Conservation (phyloP, 176 grass and related monocot species). For the Rhynchospora pubera region DNA sequence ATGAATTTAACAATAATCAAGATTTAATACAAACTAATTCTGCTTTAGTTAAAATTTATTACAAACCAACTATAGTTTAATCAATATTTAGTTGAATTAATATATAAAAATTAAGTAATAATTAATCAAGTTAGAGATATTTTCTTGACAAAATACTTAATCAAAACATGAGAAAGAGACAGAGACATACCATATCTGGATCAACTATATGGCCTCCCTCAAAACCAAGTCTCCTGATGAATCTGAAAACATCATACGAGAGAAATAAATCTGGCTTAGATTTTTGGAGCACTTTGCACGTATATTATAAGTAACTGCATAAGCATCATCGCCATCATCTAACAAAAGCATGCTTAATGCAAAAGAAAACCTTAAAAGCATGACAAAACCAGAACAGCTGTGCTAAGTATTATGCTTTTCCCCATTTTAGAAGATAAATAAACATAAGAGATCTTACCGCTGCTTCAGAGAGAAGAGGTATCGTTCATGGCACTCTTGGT, state of each 20-base stretch:
- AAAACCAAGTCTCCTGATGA: constrained; percentile 87
- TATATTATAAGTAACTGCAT: constrained; percentile 1
- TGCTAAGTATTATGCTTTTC: background rate
- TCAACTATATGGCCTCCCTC: constrained; percentile 95
- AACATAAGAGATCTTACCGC: constrained; percentile 41
- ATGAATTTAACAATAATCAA: no score
- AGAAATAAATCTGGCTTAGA: constrained; percentile 4
- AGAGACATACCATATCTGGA: constrained; percentile 63
- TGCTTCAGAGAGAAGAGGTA: constrained; percentile 96
- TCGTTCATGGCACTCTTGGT: constrained; percentile 92
- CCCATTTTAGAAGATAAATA: background rate
- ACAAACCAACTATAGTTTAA: no score
- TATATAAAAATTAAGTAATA: no score
- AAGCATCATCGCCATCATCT: constrained; percentile 7
- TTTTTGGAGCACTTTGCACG: background rate
- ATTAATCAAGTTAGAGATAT: background rate
- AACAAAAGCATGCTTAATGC: background rate
- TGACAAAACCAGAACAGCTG: background rate
- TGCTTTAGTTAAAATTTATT: no score
- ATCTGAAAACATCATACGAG: constrained; percentile 35
- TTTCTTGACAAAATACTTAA: constrained; percentile 5
- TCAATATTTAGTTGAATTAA: no score
- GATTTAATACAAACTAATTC: no score
- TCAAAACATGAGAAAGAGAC: constrained; percentile 15
- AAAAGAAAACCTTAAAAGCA: background rate